Evolutionary conservation across 148 eudicot species (phyloP).

Genomic region (Camellia japonica): DNA sequence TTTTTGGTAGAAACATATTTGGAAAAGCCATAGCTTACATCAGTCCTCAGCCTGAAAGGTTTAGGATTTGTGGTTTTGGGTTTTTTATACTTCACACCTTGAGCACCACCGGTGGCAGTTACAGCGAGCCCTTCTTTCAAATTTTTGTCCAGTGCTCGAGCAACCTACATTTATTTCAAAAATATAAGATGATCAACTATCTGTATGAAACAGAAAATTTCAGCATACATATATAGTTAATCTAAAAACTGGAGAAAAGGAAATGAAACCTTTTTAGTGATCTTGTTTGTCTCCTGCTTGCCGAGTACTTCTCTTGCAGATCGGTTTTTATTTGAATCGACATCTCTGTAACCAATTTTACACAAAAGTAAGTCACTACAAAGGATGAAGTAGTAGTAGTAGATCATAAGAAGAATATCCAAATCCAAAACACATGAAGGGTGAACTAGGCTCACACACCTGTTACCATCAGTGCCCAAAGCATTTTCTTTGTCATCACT

Average conservation of each 20-base stretch:
- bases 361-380: not conserved
- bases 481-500: conserved; percentile 68
- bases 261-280: conserved; percentile 38
- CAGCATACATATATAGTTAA: not conserved
- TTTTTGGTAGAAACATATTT: not conserved
- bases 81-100: conserved; percentile 55
- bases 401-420: no score
- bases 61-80: conserved; percentile 80
- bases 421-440: not conserved
- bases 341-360: conserved; percentile 31
- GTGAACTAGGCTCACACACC: conserved; percentile 33
- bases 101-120: conserved; percentile 25
- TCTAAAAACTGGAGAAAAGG: no score
- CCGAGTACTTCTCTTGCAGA: conserved; percentile 28
- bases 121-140: conserved; percentile 41
- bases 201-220: not conserved
- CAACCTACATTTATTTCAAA: conserved; percentile 27
- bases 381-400: not conserved
- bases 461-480: conserved; percentile 39
- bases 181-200: not conserved
- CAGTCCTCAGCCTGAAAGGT: conserved; percentile 94
- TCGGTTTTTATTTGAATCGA: conserved; percentile 22
- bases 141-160: conserved; percentile 29
- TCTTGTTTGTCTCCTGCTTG: conserved; percentile 26
- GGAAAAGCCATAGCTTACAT: conserved; percentile 40